Evolutionary conservation across 140 eudicot genomes (phyloP).

Genomic region (Cichorium intybus): DNA sequence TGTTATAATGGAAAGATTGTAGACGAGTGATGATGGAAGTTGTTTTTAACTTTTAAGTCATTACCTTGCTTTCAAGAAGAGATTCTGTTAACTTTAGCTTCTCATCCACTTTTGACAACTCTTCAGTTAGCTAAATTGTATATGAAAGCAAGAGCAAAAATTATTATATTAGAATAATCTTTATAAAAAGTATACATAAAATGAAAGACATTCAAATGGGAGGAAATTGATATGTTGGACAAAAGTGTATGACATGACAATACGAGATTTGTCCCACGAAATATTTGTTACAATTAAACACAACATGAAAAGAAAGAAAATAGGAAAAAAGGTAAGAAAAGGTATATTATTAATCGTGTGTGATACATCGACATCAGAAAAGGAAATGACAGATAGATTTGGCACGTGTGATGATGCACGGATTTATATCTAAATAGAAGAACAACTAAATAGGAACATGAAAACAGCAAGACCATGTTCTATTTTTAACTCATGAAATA

Average conservation of each 20-base stretch:
- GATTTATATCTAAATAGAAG: conserved; percentile 6
- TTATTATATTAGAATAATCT: not conserved
- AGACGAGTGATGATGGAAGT: conserved; percentile 1
- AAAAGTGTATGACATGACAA: not conserved
- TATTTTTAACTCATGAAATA: conserved; percentile 21
- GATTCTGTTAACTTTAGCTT: conserved; percentile 93
- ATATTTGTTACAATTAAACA: not conserved
- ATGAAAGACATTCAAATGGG: not conserved
- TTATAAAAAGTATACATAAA: not conserved
- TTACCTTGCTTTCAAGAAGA: conserved; percentile 92
- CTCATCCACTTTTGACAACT: conserved; percentile 81
- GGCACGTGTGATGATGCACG: not conserved
- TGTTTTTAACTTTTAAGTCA: not conserved
- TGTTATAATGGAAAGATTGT: conserved; percentile 2
- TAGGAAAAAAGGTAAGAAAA: conserved; percentile 4
- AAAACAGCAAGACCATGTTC: conserved; percentile 31
- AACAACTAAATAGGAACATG: conserved; percentile 18
- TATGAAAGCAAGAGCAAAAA: not conserved
- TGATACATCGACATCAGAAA: not conserved
- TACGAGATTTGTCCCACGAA: not conserved
- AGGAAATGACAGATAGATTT: conserved; percentile 3
- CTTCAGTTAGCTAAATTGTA: conserved; percentile 74
- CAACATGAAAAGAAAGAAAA: not conserved
- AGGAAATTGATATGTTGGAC: conserved; percentile 5
- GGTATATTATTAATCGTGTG: conserved; percentile 5